Evolutionary conservation across 1,284 basidiomycete species (phyloP).

Genomic region (Puccinia triticina): DNA sequence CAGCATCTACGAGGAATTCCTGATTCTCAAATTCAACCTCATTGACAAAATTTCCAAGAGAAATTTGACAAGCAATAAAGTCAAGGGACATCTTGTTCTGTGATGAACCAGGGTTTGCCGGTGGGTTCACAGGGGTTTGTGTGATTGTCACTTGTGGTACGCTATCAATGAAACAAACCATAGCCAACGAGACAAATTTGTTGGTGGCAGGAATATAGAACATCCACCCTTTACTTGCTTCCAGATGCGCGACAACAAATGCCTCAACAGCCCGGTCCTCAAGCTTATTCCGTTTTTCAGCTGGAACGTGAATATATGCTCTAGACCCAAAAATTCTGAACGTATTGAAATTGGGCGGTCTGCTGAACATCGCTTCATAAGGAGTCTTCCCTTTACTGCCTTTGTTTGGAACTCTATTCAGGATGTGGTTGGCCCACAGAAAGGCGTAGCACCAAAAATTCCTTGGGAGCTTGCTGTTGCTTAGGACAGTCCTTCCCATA

Average conservation of each 20-base stretch:
- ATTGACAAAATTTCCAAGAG: not conserved
- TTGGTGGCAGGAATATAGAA: not conserved
- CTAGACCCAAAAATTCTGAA: not conserved
- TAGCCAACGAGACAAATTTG: not conserved
- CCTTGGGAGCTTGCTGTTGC: not conserved
- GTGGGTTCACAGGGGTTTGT: too few relatives aligned
- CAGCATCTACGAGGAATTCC: not conserved
- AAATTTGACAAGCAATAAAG: too few relatives aligned
- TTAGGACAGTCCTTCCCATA: not conserved
- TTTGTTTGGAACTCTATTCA: conserved; percentile 11
- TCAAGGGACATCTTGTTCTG: not conserved
- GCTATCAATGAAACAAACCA: not conserved
- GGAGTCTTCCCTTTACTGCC: not conserved
- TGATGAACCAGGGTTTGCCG: not conserved
- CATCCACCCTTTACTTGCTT: not conserved
- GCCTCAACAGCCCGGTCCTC: not conserved
- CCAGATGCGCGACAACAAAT: not conserved
- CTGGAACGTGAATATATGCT: not conserved
- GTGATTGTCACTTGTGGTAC: too few relatives aligned
- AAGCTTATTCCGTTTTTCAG: not conserved
- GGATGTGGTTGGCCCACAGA: not conserved
- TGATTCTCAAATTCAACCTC: not conserved
- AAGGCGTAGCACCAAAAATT: not conserved
- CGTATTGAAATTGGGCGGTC: conserved; percentile 1
- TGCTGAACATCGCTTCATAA: too few relatives aligned